Evolutionary conservation across 2,329 filamentous ascomycete genomes (phyloP), one percentile per base, ranked within the genome.

Genomic region (Colletotrichum siamense): DNA sequence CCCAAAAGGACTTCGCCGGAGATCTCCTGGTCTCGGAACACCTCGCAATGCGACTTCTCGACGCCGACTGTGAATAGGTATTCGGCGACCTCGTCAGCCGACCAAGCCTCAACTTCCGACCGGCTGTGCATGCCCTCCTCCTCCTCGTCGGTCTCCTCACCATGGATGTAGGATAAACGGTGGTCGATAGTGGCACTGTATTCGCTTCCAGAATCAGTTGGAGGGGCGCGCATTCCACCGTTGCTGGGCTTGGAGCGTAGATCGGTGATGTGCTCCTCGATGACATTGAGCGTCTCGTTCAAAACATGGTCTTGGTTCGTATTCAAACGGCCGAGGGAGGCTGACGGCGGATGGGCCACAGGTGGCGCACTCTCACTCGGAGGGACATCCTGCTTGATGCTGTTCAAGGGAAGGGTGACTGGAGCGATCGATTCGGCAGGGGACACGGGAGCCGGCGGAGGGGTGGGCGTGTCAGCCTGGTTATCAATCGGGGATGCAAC

Each of bases 21-120:
- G 74, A 99, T 99, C 84, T 99, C 97, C 84, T 99, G 96, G 81
- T 99, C 96, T 79, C 94, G 90, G 81, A 99, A 99, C 5, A 99
- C 95, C 79, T 98, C 94, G 82, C 97, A 99, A 80, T 99, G 96
- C 79, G 93, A 93, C 81, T 94, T 92, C 83, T 99, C 96, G 9
- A 99, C 94, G 8, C 96, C 96, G 6, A 92, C 88, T 3, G 94
- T 94, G 79, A 97, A 96, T 55, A 99, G 88, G 82, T 98, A 96
- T 81, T 98, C 95, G 36, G 96, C 95, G 24, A 98, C 96, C 77
- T 97, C 92, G 78, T 92, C 91, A 1, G 96, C 92, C 32, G 90
- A 92, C 97, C 97, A 99, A 4, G 87, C 84, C 81, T 93, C 91
- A 28, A 99, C 95, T 82, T 98, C 94, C 39, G 91, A 88, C 18